These are phyloP conservation scores for Auriscalpium orientale DNA, from an alignment of 768 basidiomycete genomes.

Conservation along the genomic window DNA sequence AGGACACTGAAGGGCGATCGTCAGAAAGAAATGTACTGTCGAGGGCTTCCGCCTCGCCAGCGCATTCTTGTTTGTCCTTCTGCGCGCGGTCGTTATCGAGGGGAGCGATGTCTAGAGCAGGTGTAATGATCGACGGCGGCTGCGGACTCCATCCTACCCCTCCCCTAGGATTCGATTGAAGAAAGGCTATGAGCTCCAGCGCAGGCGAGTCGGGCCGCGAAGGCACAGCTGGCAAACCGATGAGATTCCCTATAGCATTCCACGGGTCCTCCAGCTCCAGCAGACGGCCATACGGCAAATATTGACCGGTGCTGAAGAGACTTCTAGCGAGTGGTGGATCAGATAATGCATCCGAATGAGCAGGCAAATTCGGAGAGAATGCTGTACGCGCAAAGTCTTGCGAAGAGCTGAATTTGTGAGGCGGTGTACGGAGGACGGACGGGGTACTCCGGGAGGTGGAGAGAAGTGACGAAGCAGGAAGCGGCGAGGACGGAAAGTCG, in stretches of 20 bases:
- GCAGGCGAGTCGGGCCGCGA: background rate
- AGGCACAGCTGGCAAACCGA: conserved; percentile 10
- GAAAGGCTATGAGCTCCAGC: background rate
- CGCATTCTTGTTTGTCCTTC: no score
- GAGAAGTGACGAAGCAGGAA: background rate
- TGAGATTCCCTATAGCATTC: conserved; percentile 12
- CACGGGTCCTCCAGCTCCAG: conserved; percentile 7
- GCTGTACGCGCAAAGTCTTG: no score
- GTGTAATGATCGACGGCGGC: background rate
- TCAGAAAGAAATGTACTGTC: no score
- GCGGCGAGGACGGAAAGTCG: background rate
- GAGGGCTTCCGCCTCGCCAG: no score
- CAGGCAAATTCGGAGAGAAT: no score
- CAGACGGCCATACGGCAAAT: background rate
- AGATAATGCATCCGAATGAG: no score
- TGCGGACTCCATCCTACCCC: background rate
- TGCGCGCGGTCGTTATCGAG: no score
- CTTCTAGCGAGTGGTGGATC: no score
- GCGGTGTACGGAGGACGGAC: background rate
- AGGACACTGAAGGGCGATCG: no score
- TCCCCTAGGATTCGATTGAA: background rate
- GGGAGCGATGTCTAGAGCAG: no score
- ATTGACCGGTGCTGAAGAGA: background rate
- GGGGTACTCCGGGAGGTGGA: conserved; percentile 4
- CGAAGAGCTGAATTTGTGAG: background rate